Conservation (phyloP, 169 alveolate genomes). For the Cystoisospora suis region DNA sequence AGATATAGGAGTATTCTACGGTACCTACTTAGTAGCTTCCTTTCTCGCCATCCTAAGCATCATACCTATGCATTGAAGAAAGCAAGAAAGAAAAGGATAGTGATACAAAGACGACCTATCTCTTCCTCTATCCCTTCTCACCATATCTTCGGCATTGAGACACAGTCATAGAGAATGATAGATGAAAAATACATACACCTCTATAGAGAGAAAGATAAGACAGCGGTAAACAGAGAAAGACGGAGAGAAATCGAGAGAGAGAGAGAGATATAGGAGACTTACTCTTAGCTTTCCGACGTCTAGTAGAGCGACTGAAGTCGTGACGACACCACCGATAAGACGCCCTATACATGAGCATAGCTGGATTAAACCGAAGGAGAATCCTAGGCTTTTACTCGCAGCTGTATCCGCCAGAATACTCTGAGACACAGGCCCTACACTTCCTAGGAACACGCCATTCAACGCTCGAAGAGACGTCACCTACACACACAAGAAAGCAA, state of each 20-base stretch:
- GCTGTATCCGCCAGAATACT: constrained; percentile 84
- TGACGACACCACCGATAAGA: constrained; percentile 84
- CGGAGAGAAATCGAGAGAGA: too few relatives aligned
- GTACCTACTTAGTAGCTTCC: too few relatives aligned
- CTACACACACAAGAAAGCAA: neutral
- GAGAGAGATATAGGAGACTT: too few relatives aligned
- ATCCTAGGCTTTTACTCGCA: constrained; percentile 74
- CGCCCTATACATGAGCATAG: constrained; percentile 83
- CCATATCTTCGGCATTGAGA: too few relatives aligned
- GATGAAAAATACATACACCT: too few relatives aligned
- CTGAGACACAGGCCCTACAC: constrained; percentile 86
- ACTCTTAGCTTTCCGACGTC: constrained; percentile 78
- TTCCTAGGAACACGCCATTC: constrained; percentile 84
- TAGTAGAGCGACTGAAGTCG: constrained; percentile 81
- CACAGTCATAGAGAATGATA: too few relatives aligned
- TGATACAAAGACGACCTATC: too few relatives aligned
- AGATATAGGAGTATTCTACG: too few relatives aligned
- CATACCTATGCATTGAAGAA: too few relatives aligned
- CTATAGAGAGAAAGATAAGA: neutral
- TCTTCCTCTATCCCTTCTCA: too few relatives aligned
- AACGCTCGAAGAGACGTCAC: constrained; percentile 80
- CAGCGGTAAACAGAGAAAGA: neutral
- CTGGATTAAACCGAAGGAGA: constrained; percentile 85
- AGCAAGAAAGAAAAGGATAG: too few relatives aligned
- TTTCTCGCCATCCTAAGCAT: too few relatives aligned